Evolutionary conservation across 768 basidiomycete species (phyloP).

Genomic region (Agrocybe pediades): DNA sequence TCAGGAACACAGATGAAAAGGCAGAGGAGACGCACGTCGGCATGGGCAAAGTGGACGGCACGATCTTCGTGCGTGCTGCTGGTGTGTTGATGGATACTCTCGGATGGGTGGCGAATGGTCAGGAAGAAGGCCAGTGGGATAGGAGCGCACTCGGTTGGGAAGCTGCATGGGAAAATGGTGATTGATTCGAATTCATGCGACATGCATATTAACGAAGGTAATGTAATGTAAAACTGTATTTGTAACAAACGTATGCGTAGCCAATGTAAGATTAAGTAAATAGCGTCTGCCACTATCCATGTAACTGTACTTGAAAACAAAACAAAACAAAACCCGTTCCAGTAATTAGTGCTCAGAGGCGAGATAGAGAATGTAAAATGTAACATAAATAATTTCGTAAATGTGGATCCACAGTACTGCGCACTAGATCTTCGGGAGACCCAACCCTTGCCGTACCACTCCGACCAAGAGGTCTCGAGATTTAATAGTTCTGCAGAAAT

Average conservation of each 20-base stretch:
- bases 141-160: slow-evolving; percentile 61
- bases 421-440: not conserved
- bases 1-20: slow-evolving; percentile 26
- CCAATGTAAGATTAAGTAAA: not conserved
- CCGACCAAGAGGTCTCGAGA: slow-evolving; percentile 28
- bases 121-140: slow-evolving; percentile 54
- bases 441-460: slow-evolving; percentile 9
- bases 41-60: slow-evolving; percentile 49
- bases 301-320: not conserved
- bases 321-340: not conserved
- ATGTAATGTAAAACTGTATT: not conserved
- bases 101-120: slow-evolving; percentile 58
- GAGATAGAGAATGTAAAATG: not conserved
- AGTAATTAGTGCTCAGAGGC: not conserved
- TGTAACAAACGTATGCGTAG: not conserved
- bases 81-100: slow-evolving; percentile 56
- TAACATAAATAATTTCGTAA: no score
- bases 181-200: not conserved
- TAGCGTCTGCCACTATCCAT: not conserved
- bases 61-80: slow-evolving; percentile 57
- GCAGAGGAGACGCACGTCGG: slow-evolving; percentile 47
- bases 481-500: slow-evolving; percentile 38
- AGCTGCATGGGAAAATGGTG: slow-evolving; percentile 47
- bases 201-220: not conserved
- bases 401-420: not conserved